These are phyloP conservation scores for Acanthamoeba lenticulata DNA, from an alignment of 208 protist species.

Conservation along the genomic window DNA sequence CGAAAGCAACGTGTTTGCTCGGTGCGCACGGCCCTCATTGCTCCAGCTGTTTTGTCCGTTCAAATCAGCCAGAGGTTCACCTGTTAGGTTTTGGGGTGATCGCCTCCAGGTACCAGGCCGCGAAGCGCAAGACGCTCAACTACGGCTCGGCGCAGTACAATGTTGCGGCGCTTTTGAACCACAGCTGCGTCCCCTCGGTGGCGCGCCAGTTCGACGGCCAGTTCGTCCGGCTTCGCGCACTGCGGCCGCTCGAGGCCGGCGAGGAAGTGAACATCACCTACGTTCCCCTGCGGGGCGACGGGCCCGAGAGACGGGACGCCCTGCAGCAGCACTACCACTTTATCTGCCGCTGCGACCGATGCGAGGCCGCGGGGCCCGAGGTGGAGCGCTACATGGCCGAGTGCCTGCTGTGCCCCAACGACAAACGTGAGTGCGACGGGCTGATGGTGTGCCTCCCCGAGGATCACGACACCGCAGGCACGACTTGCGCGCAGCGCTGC, in stretches of 20 bases:
- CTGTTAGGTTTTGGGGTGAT: neutral
- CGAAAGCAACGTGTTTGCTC: slow-evolving; percentile 47
- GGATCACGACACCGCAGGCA: neutral
- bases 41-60: too few species aligned
- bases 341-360: slow-evolving; percentile 12
- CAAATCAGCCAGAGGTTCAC: too few species aligned
- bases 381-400: neutral
- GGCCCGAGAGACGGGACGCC: neutral
- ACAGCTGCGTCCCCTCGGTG: slow-evolving; percentile 39
- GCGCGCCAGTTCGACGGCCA: slow-evolving; percentile 31
- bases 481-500: neutral
- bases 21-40: neutral
- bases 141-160: slow-evolving; percentile 10
- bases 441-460: slow-evolving; percentile 13
- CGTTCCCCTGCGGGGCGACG: slow-evolving; percentile 23
- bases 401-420: slow-evolving; percentile 28
- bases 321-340: slow-evolving; percentile 50
- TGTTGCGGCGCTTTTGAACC: slow-evolving; percentile 34
- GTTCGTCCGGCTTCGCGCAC: neutral
- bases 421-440: slow-evolving; percentile 44
- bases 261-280: slow-evolving; percentile 47
- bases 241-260: neutral
- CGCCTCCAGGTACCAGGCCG: neutral
- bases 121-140: slow-evolving; percentile 54
- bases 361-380: neutral